Conservation (phyloP, 768 basidiomycete species). For the Boletus reticuloceps region DNA sequence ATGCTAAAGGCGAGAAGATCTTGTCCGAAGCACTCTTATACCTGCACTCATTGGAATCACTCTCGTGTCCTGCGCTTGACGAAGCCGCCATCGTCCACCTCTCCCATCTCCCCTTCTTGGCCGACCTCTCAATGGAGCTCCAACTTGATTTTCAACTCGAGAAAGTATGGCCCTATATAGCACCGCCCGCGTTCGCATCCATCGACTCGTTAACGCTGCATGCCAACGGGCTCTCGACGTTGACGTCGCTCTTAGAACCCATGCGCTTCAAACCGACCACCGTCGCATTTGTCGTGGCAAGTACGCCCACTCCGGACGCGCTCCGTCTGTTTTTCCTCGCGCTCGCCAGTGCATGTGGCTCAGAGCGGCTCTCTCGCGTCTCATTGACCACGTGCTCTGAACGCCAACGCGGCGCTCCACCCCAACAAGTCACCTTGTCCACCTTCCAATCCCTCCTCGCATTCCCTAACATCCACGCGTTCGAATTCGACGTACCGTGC, state of each 20-base stretch:
- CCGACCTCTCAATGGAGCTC: conserved; percentile 15
- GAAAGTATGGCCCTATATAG: conserved; percentile 8
- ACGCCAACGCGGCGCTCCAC: not conserved
- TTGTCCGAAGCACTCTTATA: conserved; percentile 21
- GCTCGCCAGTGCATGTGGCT: conserved; percentile 9
- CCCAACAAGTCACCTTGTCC: conserved; percentile 9
- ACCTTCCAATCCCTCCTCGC: conserved; percentile 19
- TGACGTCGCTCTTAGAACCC: conserved; percentile 21
- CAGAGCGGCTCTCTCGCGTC: conserved; percentile 5
- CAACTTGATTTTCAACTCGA: conserved; percentile 12
- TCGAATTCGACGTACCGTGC: conserved; percentile 21
- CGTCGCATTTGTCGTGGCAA: conserved; percentile 16
- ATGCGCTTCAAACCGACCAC: conserved; percentile 15
- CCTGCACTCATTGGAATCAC: conserved; percentile 14
- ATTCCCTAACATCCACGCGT: conserved; percentile 5
- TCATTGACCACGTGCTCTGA: conserved; percentile 8
- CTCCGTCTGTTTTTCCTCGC: conserved; percentile 23
- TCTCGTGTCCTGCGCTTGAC: conserved; percentile 19
- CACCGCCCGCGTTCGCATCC: conserved; percentile 15
- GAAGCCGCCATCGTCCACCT: conserved; percentile 22
- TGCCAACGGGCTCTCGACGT: conserved; percentile 5
- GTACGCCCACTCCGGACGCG: conserved; percentile 11
- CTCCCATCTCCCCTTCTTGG: conserved; percentile 18
- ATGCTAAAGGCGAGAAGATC: conserved; percentile 16
- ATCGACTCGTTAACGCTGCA: conserved; percentile 10